phyloP scores from a whole-genome alignment of 2,329 filamentous ascomycete genomes.

The Clarireedia homoeocarpa region DNA sequence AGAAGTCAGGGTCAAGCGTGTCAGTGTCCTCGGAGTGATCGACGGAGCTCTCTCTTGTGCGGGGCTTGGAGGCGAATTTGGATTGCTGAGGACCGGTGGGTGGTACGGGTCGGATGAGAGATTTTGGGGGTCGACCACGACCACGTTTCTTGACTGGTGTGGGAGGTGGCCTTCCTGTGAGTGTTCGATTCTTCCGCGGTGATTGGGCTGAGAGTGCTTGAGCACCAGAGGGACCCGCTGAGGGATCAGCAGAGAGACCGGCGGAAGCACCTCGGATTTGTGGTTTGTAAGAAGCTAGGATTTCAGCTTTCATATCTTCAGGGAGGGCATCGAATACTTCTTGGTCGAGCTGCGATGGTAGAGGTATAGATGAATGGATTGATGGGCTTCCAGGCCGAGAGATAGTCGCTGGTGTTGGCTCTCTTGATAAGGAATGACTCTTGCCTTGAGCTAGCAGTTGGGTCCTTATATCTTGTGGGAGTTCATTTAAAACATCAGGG shows the following conservation, averaged over 20 bases:
- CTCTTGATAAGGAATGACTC: conserved; percentile 17
- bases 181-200: conserved; percentile 46
- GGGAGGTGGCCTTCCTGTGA: conserved; percentile 15
- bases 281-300: conserved; percentile 61
- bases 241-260: conserved; percentile 4
- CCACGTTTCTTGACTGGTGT: conserved; percentile 60
- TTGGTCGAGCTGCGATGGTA: conserved; percentile 72
- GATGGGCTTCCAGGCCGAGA: conserved; percentile 24
- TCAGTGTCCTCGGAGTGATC: conserved; percentile 60
- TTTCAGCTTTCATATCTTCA: conserved; percentile 75
- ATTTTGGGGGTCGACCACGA: conserved; percentile 32
- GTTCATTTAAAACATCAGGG: conserved; percentile 69
- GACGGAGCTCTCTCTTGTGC: conserved; percentile 40
- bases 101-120: conserved; percentile 13
- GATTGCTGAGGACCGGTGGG: conserved; percentile 5
- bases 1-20: conserved; percentile 49
- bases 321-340: conserved; percentile 79
- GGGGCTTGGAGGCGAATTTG: neutral
- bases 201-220: conserved; percentile 36
- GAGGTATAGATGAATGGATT: neutral
- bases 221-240: conserved; percentile 20
- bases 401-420: conserved; percentile 28
- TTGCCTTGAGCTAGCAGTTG: conserved; percentile 57
- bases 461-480: conserved; percentile 75
- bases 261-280: conserved; percentile 2